These are phyloP conservation scores for Scheffersomyces lignicola DNA, from an alignment of 1,139 yeast genomes.

Conservation along the genomic window DNA sequence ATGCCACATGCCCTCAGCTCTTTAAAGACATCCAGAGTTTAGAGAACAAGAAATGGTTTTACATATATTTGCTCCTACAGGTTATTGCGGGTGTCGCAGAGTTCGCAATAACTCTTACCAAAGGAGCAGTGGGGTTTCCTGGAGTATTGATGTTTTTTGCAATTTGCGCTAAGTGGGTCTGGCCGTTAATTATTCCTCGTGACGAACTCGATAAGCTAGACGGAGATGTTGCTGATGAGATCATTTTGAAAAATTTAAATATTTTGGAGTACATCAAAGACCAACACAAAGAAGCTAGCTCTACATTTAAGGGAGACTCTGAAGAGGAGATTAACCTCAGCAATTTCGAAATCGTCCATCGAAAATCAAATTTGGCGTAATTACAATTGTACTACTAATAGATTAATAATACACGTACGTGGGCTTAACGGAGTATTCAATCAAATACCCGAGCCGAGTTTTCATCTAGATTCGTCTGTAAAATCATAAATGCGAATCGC, in stretches of 20 bases:
- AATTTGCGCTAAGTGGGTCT: slow-evolving; percentile 64
- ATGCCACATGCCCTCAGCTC: slow-evolving; percentile 35
- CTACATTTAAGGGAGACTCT: not conserved
- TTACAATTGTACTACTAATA: slow-evolving; percentile 6
- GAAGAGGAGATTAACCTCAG: slow-evolving; percentile 7
- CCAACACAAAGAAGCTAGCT: slow-evolving; percentile 9
- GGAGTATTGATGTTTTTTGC: slow-evolving; percentile 64
- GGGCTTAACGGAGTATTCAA: too few relatives aligned
- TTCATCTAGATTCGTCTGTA: too few relatives aligned
- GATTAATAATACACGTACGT: too few relatives aligned
- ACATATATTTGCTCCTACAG: slow-evolving; percentile 57
- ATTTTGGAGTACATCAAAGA: slow-evolving; percentile 17
- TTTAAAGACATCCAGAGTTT: slow-evolving; percentile 33
- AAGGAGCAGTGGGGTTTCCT: slow-evolving; percentile 95
- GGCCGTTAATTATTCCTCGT: slow-evolving; percentile 63
- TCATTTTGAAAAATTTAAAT: slow-evolving; percentile 44
- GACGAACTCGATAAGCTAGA: slow-evolving; percentile 67
- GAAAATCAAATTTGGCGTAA: slow-evolving; percentile 6
- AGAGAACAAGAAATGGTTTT: slow-evolving; percentile 50
- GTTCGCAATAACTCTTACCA: slow-evolving; percentile 81
- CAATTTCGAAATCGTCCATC: slow-evolving; percentile 1
- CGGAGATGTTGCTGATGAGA: slow-evolving; percentile 64
- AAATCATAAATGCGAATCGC: too few relatives aligned
- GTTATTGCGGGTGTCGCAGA: slow-evolving; percentile 74
- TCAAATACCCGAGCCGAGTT: too few relatives aligned